Evolutionary conservation across 2,329 filamentous ascomycete species (phyloP), one percentile per base, ranked within the genome.

Genomic region (Trichoderma brevicompactum): DNA sequence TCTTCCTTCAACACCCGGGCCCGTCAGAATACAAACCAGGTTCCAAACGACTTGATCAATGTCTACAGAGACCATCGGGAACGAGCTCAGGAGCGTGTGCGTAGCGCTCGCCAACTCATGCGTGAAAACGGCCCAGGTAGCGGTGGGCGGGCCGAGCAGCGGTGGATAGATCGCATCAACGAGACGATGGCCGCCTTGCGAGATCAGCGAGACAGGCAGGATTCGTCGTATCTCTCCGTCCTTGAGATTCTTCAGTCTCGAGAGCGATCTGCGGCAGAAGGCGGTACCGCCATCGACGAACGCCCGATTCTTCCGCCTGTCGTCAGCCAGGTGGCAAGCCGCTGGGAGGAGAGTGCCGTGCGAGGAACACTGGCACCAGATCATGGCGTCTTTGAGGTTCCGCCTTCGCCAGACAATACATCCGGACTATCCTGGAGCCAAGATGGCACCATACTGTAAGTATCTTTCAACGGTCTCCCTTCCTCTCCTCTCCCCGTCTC

Each of bases 401-500:
- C 77, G 1, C 80, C 82, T 10, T 80, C 81, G 46, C 78, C 82
- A 3, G 82, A 86, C 55, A 86, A 88, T 60, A 89, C 87, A 1
- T 84, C 86, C 10, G 87, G 87, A 2, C 75, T 88, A 69, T 79
- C 82, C 23, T 89, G 87, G 87, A 87, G 85, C 68, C 82, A 85
- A 41, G 84, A 89, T 70, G 87, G 87, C 2, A 80, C 80, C 53
- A 81, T 78, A 23, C 71, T 89, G 87, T 89, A 75, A 82, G 87
- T 79, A 5, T 8, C 9, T 13, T 7, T 17, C 32, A n/a, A 13
- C 19, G 6, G 1, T 41, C 3, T 63, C 36, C n/a, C n/a, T n/a
- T n/a, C n/a, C n/a, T n/a, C n/a, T n/a, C n/a, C n/a, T n/a, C n/a
- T n/a, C n/a, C n/a, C n/a, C n/a, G n/a, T n/a, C n/a, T n/a, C n/a